Percentiles rank a stretch among this genome's conserved stretches.
phyloP scores from a whole-genome alignment of 495 filamentous ascomycete genomes.

The Penicillium ucsense region DNA sequence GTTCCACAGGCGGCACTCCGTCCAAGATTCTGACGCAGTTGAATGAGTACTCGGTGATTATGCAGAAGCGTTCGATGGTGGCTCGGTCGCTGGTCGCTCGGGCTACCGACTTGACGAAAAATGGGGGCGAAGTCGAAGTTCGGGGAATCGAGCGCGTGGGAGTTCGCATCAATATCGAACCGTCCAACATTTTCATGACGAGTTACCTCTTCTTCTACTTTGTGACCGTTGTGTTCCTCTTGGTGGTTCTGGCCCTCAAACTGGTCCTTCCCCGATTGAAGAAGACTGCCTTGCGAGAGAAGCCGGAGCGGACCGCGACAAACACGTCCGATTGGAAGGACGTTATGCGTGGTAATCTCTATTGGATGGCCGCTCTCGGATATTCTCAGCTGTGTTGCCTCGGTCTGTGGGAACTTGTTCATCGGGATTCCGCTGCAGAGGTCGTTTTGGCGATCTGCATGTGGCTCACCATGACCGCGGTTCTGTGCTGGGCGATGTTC shows the following conservation, averaged over 20 bases:
- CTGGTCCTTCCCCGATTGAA: conserved; percentile 57
- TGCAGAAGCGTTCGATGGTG: conserved; percentile 62
- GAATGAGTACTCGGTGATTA: conserved; percentile 67
- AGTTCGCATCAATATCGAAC: conserved; percentile 72
- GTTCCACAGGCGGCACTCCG: conserved; percentile 80
- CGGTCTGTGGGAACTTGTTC: conserved; percentile 88
- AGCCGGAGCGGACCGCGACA: conserved; percentile 53
- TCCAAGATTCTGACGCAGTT: conserved; percentile 64
- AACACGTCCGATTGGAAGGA: conserved; percentile 83
- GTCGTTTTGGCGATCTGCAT: conserved; percentile 83
- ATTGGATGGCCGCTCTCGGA: conserved; percentile 78
- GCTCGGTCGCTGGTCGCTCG: conserved; percentile 24
- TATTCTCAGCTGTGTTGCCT: conserved; percentile 87
- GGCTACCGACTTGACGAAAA: conserved; percentile 31
- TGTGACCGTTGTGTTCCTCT: conserved; percentile 62
- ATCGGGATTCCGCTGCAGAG: conserved; percentile 74
- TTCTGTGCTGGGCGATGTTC: conserved; percentile 71
- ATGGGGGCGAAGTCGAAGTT: conserved; percentile 54
- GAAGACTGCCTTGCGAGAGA: conserved; percentile 65
- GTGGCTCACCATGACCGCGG: conserved; percentile 68
- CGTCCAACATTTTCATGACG: conserved; percentile 89
- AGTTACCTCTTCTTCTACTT: conserved; percentile 82
- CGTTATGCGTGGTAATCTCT: conserved; percentile 83
- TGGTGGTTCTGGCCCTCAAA: conserved; percentile 68
- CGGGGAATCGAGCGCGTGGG: conserved; percentile 83